These are phyloP conservation scores for Solanum clarkiae DNA, from an alignment of 257 asterid genomes.

Conservation along the genomic window DNA sequence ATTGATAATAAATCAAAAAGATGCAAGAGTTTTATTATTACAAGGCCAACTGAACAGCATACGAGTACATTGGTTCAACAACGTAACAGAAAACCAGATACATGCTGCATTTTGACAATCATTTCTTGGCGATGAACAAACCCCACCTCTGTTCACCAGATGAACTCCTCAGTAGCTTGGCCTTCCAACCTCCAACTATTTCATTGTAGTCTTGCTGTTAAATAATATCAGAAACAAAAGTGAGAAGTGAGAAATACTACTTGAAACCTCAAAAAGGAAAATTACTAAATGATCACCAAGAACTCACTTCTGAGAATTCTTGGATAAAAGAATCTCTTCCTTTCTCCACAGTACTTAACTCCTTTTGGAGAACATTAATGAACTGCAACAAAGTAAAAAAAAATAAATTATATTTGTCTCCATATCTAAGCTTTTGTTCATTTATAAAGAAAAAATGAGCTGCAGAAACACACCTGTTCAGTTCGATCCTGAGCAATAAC, in stretches of 20 bases:
- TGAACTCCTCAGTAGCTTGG: constrained; percentile 61
- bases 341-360: constrained; percentile 60
- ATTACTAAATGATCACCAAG: background rate
- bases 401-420: background rate
- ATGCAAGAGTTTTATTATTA: background rate
- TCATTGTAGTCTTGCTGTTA: constrained; percentile 44
- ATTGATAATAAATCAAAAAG: background rate
- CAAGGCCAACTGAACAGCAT: background rate
- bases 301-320: constrained; percentile 70
- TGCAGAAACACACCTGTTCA: constrained; percentile 45
- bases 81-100: background rate
- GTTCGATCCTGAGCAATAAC: constrained; percentile 92
- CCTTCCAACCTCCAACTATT: constrained; percentile 81
- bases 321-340: constrained; percentile 53
- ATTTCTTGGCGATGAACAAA: constrained; percentile 56
- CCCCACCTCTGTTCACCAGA: constrained; percentile 99
- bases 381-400: constrained; percentile 35
- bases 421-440: background rate
- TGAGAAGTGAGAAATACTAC: background rate
- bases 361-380: constrained; percentile 66
- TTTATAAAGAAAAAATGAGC: background rate
- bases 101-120: background rate
- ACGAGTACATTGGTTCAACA: background rate
- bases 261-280: background rate
- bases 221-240: background rate